These are phyloP conservation scores for Verticillium nubilum DNA, from an alignment of 2,329 filamentous ascomycete species.

Conservation along the genomic window DNA sequence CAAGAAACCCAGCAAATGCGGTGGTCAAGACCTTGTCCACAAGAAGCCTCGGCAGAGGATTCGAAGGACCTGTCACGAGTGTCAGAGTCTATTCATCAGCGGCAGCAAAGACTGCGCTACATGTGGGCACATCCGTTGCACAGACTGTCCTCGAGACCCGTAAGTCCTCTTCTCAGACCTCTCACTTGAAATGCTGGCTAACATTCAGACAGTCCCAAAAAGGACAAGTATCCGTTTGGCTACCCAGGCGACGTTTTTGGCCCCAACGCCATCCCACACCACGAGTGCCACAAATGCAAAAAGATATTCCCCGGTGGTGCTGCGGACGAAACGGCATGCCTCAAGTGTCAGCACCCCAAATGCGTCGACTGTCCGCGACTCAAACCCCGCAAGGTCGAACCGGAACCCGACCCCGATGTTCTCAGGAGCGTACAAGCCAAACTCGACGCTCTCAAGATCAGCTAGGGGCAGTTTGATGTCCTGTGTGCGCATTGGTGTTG, in stretches of 20 bases:
- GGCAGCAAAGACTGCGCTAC: constrained; percentile 58
- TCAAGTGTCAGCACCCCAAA: constrained; percentile 54
- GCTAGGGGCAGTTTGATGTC: neutral
- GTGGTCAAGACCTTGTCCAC: constrained; percentile 66
- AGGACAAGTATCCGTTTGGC: constrained; percentile 62
- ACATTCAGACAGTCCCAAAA: constrained; percentile 47
- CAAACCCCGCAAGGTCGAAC: constrained; percentile 55
- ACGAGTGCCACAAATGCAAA: constrained; percentile 59
- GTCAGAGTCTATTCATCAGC: constrained; percentile 55
- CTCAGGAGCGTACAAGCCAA: constrained; percentile 52
- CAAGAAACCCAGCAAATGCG: constrained; percentile 59
- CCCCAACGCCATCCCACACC: constrained; percentile 43
- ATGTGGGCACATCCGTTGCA: constrained; percentile 72
- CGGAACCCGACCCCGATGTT: constrained; percentile 56
- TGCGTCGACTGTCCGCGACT: constrained; percentile 54
- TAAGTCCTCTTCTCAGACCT: constrained; percentile 38
- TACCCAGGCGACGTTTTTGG: constrained; percentile 63
- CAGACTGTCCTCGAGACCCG: constrained; percentile 75
- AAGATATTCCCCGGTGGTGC: constrained; percentile 47
- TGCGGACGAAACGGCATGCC: constrained; percentile 49
- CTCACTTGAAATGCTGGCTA: constrained; percentile 3
- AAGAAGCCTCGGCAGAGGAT: constrained; percentile 69
- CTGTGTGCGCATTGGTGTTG: neutral
- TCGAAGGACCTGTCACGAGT: constrained; percentile 71
- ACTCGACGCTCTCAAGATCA: constrained; percentile 37